Percentiles rank a stretch among this genome's conserved stretches.
phyloP scores from a whole-genome alignment of 2,329 filamentous ascomycete genomes.

The Aspergillus japonicus region DNA sequence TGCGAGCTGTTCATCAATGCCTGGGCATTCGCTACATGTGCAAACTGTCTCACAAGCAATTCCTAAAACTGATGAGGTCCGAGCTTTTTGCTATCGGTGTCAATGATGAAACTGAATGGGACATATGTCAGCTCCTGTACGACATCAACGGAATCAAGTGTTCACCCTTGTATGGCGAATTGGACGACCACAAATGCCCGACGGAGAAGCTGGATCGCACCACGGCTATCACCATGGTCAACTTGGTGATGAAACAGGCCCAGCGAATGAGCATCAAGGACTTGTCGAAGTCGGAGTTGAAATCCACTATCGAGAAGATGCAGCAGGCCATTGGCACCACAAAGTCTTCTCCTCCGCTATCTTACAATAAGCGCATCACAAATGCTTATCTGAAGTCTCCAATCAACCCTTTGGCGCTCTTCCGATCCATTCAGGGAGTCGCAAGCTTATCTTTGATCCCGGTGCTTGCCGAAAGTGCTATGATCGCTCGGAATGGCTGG shows the following conservation, averaged over 20 bases:
- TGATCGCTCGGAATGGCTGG: constrained; percentile 79
- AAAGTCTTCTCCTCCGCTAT: constrained; percentile 75
- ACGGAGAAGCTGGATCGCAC: constrained; percentile 74
- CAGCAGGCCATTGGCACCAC: constrained; percentile 77
- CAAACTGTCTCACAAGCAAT: constrained; percentile 79
- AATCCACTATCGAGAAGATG: constrained; percentile 86
- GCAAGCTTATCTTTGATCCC: constrained; percentile 70
- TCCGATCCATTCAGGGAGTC: constrained; percentile 75
- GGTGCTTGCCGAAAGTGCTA: constrained; percentile 66
- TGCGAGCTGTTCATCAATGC: constrained; percentile 79
- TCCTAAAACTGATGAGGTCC: constrained; percentile 83
- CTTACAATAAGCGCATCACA: constrained; percentile 83
- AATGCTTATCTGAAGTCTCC: constrained; percentile 78
- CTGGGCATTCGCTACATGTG: constrained; percentile 82
- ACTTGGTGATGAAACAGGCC: constrained; percentile 78
- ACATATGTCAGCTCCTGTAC: constrained; percentile 80
- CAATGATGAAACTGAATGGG: constrained; percentile 79
- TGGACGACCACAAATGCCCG: constrained; percentile 74
- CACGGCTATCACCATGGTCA: constrained; percentile 76
- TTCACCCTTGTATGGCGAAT: constrained; percentile 64
- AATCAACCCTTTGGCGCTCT: constrained; percentile 77
- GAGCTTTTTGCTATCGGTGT: constrained; percentile 76
- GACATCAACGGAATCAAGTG: constrained; percentile 81
- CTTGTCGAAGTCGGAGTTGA: constrained; percentile 84
- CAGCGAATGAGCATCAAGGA: constrained; percentile 87